A percentile compares a stretch with the other conserved stretches of the same genome.
Conservation (phyloP, 1,284 basidiomycete genomes). For the Calocybe gambosa region DNA sequence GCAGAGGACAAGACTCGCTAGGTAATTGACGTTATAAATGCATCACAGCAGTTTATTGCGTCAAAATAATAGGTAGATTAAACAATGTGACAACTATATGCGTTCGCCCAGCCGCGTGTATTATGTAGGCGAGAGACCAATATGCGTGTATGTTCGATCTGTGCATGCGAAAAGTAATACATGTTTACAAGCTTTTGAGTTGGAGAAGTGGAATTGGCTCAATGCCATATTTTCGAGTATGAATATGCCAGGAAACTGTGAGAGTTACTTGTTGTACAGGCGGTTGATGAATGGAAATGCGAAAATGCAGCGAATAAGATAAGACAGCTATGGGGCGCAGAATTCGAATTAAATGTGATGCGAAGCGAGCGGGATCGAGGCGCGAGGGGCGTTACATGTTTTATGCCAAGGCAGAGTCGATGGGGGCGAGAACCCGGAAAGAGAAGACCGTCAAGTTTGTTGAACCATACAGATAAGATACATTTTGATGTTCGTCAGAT, state of each 20-base stretch:
- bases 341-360: neutral
- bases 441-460: neutral
- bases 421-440: neutral
- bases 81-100: neutral
- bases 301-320: constrained; percentile 1
- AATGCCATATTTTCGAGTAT: neutral
- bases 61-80: neutral
- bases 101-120: constrained; percentile 12
- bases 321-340: neutral
- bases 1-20: constrained; percentile 71
- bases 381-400: neutral
- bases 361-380: neutral
- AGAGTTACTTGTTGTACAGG: neutral
- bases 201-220: constrained; percentile 2
- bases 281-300: neutral
- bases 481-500: constrained; percentile 11
- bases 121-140: constrained; percentile 3
- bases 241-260: constrained; percentile 2
- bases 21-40: constrained; percentile 1
- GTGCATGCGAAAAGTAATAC: constrained; percentile 2
- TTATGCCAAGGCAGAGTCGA: neutral
- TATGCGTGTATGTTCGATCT: constrained; percentile 11
- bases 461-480: neutral
- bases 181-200: neutral
- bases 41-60: neutral